Percentiles rank a stretch among this genome's conserved stretches.
Conservation (phyloP, 768 basidiomycete species). For the Boletus tomentosulus region DNA sequence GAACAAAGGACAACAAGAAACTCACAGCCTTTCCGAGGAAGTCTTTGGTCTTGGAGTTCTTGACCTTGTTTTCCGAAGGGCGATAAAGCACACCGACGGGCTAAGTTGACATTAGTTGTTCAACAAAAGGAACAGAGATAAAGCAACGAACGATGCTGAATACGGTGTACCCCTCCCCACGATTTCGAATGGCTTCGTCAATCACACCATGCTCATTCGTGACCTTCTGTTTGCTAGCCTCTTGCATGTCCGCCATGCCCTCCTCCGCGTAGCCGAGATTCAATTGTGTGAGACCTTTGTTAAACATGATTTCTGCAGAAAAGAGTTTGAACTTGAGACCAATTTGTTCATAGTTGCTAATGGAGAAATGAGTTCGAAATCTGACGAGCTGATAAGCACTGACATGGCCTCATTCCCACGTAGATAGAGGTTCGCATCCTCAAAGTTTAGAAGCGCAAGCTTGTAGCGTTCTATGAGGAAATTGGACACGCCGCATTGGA, state of each 20-base stretch:
- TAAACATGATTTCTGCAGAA: conserved; percentile 88
- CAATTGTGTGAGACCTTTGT: conserved; percentile 75
- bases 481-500: conserved; percentile 88
- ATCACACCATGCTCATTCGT: conserved; percentile 87
- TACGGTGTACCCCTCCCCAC: conserved; percentile 84
- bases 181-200: conserved; percentile 81
- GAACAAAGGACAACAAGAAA: conserved; percentile 2
- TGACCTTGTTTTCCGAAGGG: conserved; percentile 84
- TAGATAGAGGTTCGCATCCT: conserved; percentile 74
- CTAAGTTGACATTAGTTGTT: conserved; percentile 33
- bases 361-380: not conserved
- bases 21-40: conserved; percentile 89
- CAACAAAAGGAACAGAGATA: not conserved
- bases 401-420: conserved; percentile 84
- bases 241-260: conserved; percentile 68
- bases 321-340: conserved; percentile 88
- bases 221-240: conserved; percentile 66
- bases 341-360: conserved; percentile 86
- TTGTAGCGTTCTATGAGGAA: conserved; percentile 79
- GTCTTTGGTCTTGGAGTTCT: conserved; percentile 80
- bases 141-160: conserved; percentile 79
- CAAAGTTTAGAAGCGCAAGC: conserved; percentile 74
- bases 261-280: conserved; percentile 60
- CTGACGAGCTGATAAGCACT: conserved; percentile 19
- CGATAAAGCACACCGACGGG: conserved; percentile 88